Evolutionary conservation across 1,284 basidiomycete species (phyloP), one percentile per base, ranked within the genome.

Genomic region (Boletus nobilissimus): DNA sequence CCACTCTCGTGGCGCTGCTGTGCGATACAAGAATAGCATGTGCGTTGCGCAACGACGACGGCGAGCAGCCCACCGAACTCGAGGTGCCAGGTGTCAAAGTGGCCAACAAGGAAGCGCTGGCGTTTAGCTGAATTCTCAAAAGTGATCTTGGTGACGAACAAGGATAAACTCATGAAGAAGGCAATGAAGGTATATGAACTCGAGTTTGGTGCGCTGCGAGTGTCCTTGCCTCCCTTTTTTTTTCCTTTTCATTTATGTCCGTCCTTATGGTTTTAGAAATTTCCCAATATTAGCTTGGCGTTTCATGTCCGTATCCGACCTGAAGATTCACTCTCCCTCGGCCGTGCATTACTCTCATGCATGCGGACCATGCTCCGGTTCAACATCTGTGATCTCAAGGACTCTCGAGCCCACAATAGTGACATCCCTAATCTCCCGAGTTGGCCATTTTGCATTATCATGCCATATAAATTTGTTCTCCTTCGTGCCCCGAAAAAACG

Each of bases 381-480:
- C 69, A 77, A 78, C 39, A 78, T 78, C 29, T 77, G 76, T 43
- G 10, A 71, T 34, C 66, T 77, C 16, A 38, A 62, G 51, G 73
- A 76, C 26, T 60, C 76, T 8, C 39, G 36, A n/a, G 3, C 16
- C 2, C 32, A 1, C 14, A 79, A 79, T 19, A 6, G 32, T 40
- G 39, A 32, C 5, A 34, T 79, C 3, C 46, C 63, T 10, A n/a
- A 71, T 16, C 38, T 79, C 11, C 8, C 14, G 0, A 39, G 6
- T 29, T 40, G 40, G n/a, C n/a, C n/a, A n/a, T n/a, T 92, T 91
- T 66, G 88, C 85, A 57, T 90, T 91, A 71, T 92, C 90, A 77
- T 94, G 90, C 90, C 92, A 95, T n/a, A 94, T 88, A 81, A 94
- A 95, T 77, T 88, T 91, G 75, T 90, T 90, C 77, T 93, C 90